Evolutionary conservation across 495 filamentous ascomycete species (phyloP), one percentile per base, ranked within the genome.

Genomic region (Daldinia concentrica): DNA sequence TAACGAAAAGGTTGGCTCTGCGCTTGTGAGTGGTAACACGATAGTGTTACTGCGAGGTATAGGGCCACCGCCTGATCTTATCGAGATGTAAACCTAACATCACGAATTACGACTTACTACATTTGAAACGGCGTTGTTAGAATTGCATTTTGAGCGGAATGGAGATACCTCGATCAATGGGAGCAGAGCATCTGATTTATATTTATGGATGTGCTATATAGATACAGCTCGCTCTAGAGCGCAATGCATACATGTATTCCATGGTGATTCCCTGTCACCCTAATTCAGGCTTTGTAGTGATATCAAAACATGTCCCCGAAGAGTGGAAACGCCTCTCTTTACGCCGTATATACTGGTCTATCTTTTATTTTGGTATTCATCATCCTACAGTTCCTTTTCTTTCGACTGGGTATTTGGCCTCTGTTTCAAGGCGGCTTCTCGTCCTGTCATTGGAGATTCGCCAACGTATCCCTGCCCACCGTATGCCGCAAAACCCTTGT

Each of bases 31-130:
- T 72, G 96, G 95, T 3, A 92, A 98, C 79, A 98, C 92, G 8
- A 86, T 98, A 68, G 94, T 99, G 12, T 74, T 99, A 78, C 74
- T 98, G 58, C 86, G 95, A 68, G 95, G 95, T 1, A 90, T 97
- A 34, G 93, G 90, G 26, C 85, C 86, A 15, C 79, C 83, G 45
- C 78, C 79, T 9, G 80, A 84, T 74, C 56, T 85, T 68, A 85
- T 85, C 17, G 77, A 81, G 51, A 48, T 80, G 45, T 85, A 71
- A 78, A 50, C 34, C 24, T 6, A 15, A 48, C 4, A 12, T 56
- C 24, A 73, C 34, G 62, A 69, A 39, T 15, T 45, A 69, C 41
- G 52, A 68, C 12, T 37, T 43, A 50, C 30, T 68, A 62, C 76
- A 77, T 72, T 41, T 48, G 36, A 55, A 48, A 57, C 19, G 73